Conservation (phyloP, 1,139 yeast genomes). For the Casaregolazyma lundiana region DNA sequence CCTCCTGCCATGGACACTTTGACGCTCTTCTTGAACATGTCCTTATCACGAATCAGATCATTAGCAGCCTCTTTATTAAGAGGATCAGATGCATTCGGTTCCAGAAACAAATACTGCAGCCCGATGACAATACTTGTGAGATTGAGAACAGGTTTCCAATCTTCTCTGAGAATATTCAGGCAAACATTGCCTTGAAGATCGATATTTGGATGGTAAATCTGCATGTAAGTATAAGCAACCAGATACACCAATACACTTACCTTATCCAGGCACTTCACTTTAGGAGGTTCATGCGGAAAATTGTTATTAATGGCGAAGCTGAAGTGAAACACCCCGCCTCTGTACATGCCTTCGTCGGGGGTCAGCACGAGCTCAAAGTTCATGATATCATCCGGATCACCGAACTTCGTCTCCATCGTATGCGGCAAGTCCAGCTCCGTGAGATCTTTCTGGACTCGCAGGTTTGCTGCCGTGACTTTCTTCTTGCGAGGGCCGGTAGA, state of each 20-base stretch:
- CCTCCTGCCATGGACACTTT: conserved; percentile 68
- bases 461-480: conserved; percentile 44
- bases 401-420: conserved; percentile 53
- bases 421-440: conserved; percentile 65
- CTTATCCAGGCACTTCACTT: conserved; percentile 36
- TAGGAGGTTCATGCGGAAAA: conserved; percentile 93
- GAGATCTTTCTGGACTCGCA: conserved; percentile 51
- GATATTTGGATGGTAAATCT: conserved; percentile 90
- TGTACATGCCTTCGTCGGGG: conserved; percentile 81
- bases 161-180: conserved; percentile 83
- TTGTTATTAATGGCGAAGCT: conserved; percentile 58
- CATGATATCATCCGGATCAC: conserved; percentile 55
- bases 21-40: conserved; percentile 57
- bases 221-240: conserved; percentile 32
- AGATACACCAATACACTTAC: conserved; percentile 10
- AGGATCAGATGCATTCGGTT: conserved; percentile 91
- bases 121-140: conserved; percentile 82
- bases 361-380: conserved; percentile 53
- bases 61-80: conserved; percentile 83
- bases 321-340: conserved; percentile 64
- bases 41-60: conserved; percentile 56
- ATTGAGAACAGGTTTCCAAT: conserved; percentile 93
- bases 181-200: conserved; percentile 89
- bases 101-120: conserved; percentile 75
- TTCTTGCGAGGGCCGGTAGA: conserved; percentile 34